Conservation (phyloP, 108 stramenopile genomes). For the Stephanodiscus triporus region DNA sequence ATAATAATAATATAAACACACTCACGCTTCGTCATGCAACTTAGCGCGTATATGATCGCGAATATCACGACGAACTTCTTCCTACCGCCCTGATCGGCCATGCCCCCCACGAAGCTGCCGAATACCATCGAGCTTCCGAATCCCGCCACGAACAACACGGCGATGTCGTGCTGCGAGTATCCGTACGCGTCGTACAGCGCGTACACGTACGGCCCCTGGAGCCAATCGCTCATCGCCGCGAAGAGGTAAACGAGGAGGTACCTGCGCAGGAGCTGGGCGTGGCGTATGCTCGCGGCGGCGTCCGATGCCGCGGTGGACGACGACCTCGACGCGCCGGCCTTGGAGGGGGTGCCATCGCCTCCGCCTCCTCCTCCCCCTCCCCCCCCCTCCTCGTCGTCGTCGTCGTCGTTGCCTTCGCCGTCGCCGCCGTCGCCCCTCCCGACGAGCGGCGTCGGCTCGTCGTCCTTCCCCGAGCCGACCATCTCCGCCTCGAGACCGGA, state of each 20-base stretch:
- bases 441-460: conserved; percentile 23
- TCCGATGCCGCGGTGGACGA: conserved; percentile 40
- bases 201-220: conserved; percentile 99
- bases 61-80: conserved; percentile 86
- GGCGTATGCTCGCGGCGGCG: conserved; percentile 42
- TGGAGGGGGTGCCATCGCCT: neutral
- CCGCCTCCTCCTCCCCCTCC: too few species aligned
- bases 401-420: conserved; percentile 5
- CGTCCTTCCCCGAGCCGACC: conserved; percentile 12
- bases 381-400: neutral
- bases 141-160: conserved; percentile 87
- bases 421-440: conserved; percentile 11
- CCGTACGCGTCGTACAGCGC: conserved; percentile 94
- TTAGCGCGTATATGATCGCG: conserved; percentile 81
- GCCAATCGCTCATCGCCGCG: conserved; percentile 94
- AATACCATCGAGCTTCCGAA: conserved; percentile 85
- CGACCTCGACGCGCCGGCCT: too few species aligned
- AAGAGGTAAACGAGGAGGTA: conserved; percentile 93
- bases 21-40: conserved; percentile 88
- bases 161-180: conserved; percentile 89
- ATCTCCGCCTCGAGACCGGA: conserved; percentile 1
- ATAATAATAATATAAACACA: neutral
- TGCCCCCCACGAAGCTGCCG: conserved; percentile 77
- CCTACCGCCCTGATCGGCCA: conserved; percentile 84
- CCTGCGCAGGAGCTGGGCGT: conserved; percentile 60